Evolutionary conservation across 108 stramenopile species (phyloP), one percentile per base, ranked within the genome.

Genomic region (Craspedostauros australis): DNA sequence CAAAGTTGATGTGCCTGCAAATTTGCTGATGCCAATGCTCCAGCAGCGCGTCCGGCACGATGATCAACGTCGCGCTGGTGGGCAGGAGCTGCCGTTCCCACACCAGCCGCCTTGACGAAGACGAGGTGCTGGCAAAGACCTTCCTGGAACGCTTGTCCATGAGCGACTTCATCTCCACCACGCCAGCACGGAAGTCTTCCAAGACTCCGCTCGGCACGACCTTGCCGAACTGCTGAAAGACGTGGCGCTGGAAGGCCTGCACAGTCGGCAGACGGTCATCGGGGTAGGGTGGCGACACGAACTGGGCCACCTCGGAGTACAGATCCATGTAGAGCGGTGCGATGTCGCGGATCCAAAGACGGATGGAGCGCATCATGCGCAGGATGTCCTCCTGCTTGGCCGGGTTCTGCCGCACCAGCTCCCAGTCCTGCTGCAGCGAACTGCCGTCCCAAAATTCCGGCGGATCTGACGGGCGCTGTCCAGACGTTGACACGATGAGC

Each of bases 11-110:
- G 52, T 89, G 84, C 22, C 62, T 24, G 15, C 36, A 37, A 29
- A 86, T 70, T 61, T 89, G 87, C 15, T 82, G 76, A 3, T 57
- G 49, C 85, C 87, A 89, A 54, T 89, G 87, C 44, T 84, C 82
- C 14, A 89, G 48, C 43, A 89, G 50, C 7, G 84, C 84, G 49
- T 81, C 79, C 21, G 87, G 87, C 0, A 86, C 82, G 27, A 86
- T 52, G 26, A 89, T 57, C 5, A 89, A 52, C 4, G 85, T 84
- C 6, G 80, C 76, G 24, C 57, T 55, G 7, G 77, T 57, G 5
- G 84, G 80, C 15, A 62, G 46, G n/a, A 89, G 27, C 24, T 54
- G 62, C 16, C 81, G 53, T 25, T 82, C 84, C 61, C 62, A 62
- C 14, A 66, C 6, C 40, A 75, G 28, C 8, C 78, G 50, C 30